Evolutionary conservation across 768 basidiomycete genomes (phyloP).

Genomic region (Exsudoporus frostii): DNA sequence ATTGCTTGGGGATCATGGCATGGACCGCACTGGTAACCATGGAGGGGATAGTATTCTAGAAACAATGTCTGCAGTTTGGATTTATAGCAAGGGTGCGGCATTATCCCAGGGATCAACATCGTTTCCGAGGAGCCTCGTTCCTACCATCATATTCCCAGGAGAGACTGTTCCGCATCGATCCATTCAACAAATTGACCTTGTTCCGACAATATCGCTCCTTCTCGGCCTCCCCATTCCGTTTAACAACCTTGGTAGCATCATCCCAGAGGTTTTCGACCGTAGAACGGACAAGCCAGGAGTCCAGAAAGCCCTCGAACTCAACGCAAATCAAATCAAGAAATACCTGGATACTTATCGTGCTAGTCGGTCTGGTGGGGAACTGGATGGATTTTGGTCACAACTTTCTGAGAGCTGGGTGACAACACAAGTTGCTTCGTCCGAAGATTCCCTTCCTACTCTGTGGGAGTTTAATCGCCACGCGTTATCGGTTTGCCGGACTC

Average conservation of each 20-base stretch:
- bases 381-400: constrained; percentile 59
- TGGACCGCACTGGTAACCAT: constrained; percentile 93
- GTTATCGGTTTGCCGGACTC: constrained; percentile 62
- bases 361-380: constrained; percentile 67
- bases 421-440: constrained; percentile 25
- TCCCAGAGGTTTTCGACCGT: constrained; percentile 87
- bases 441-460: constrained; percentile 11
- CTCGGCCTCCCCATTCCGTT: constrained; percentile 93
- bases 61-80: constrained; percentile 83
- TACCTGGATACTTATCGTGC: constrained; percentile 79
- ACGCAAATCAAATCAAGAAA: constrained; percentile 67
- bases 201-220: constrained; percentile 83
- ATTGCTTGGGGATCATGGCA: constrained; percentile 94
- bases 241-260: constrained; percentile 88
- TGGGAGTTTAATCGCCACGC: constrained; percentile 35
- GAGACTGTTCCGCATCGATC: constrained; percentile 51
- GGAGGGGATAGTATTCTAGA: constrained; percentile 88
- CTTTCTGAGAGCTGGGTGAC: constrained; percentile 48
- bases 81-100: constrained; percentile 76
- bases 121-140: constrained; percentile 52
- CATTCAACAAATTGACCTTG: constrained; percentile 91
- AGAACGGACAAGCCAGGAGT: constrained; percentile 36
- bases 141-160: constrained; percentile 58
- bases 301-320: constrained; percentile 60
- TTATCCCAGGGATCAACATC: constrained; percentile 36